Conservation (phyloP, 1,139 yeast species). For the Hemisphaericaspora xylofermentans region DNA sequence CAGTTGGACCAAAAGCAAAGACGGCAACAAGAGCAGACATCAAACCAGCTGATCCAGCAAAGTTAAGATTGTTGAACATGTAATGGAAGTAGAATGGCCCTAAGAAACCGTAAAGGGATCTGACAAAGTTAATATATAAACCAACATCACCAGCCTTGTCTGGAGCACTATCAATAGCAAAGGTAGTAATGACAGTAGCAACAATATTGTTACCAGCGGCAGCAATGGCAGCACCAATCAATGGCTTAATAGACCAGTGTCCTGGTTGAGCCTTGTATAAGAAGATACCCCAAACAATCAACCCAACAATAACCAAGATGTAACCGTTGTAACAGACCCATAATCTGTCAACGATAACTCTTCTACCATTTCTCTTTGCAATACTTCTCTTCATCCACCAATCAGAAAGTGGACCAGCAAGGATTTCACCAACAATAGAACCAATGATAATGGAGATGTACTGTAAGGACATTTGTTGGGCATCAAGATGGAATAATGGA, state of each 20-base stretch:
- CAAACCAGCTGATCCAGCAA: constrained; percentile 15
- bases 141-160: constrained; percentile 18
- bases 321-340: constrained; percentile 23
- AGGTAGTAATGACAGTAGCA: constrained; percentile 21
- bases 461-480: constrained; percentile 25
- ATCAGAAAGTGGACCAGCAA: constrained; percentile 26
- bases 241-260: constrained; percentile 23
- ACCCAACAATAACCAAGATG: constrained; percentile 20
- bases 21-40: constrained; percentile 14
- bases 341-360: constrained; percentile 20
- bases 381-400: constrained; percentile 22
- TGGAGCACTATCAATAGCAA: constrained; percentile 18
- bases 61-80: constrained; percentile 19
- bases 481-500: constrained; percentile 18
- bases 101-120: constrained; percentile 20
- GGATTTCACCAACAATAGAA: constrained; percentile 22
- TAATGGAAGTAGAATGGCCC: constrained; percentile 26
- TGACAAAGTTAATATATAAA: constrained; percentile 15
- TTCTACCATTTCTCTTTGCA: constrained; percentile 14
- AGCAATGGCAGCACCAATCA: constrained; percentile 26
- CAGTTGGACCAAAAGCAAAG: constrained; percentile 11
- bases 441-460: constrained; percentile 24
- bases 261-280: constrained; percentile 18
- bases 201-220: constrained; percentile 25
- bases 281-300: constrained; percentile 23